Percentiles rank a stretch among this genome's conserved stretches.
Conservation (phyloP, 192 early-diverging fungal species). For the Mortierella hygrophila region DNA sequence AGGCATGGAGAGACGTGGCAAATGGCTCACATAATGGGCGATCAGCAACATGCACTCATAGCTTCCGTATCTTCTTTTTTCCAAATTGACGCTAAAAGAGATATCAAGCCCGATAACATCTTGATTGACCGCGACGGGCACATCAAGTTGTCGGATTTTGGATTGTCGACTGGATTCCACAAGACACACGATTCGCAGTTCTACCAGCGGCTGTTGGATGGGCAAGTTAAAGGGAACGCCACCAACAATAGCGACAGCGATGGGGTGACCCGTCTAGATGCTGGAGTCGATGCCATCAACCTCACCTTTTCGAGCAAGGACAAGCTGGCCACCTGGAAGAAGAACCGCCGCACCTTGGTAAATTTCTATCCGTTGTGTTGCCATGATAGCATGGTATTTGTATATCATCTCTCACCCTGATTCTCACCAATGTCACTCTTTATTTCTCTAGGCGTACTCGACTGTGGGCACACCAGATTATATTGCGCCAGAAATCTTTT, state of each 20-base stretch:
- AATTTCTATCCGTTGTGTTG: neutral
- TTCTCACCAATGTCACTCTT: neutral
- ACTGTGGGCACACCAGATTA: conserved; percentile 98
- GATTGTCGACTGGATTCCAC: conserved; percentile 99
- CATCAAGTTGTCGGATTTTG: conserved; percentile 99
- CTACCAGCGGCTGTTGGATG: conserved; percentile 87
- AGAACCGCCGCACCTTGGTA: conserved; percentile 92
- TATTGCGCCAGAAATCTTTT: conserved; percentile 96
- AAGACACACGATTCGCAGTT: conserved; percentile 98
- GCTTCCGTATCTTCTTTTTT: neutral
- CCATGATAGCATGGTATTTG: neutral
- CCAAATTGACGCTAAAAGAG: conserved; percentile 52
- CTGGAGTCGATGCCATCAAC: conserved; percentile 84
- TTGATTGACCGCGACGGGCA: conserved; percentile 99
- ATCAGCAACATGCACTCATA: neutral
- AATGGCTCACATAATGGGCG: neutral
- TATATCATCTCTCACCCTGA: neutral
- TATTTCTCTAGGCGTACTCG: conserved; percentile 81
- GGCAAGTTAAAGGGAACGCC: conserved; percentile 66
- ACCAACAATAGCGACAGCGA: conserved; percentile 42
- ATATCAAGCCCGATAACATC: conserved; percentile 91
- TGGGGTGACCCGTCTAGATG: conserved; percentile 47
- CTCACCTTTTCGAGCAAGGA: conserved; percentile 95
- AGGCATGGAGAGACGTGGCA: neutral
- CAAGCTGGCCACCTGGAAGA: conserved; percentile 97